Evolutionary conservation across 305 asterid genomes (phyloP), one percentile per base, ranked within the genome.

Genomic region (Fraxinus greggii): DNA sequence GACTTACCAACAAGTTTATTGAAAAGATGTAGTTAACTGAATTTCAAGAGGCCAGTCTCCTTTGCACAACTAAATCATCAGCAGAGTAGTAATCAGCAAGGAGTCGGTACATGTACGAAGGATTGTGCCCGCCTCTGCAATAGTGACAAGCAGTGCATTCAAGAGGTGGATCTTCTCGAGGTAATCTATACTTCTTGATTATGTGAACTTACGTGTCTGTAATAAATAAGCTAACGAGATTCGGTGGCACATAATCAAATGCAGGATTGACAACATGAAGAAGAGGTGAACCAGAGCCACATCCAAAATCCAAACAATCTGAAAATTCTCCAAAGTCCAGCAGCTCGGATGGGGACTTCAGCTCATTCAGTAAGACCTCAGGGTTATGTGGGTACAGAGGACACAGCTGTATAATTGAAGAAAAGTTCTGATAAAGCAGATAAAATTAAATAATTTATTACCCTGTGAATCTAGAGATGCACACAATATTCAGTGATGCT

Each of bases 371-470:
- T 80, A 95, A 87, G 85, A 95, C 92, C 91, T 95, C 99, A 23
- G 99, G 99, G 90, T 92, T 94, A 92, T 95, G 99, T 67, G 99
- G 99, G 88, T 95, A 95, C 51, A 94, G 87, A 72, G 99, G 99
- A 78, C 98, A 95, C 81, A 95, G 65, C 98, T 95, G 97, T 61
- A 80, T 31, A 29, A 67, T 87, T 48, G 78, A 78, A 82, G 83
- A 82, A 3, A 81, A 24, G n/a, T 65, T 81, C 61, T 78, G 65
- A 85, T 83, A 77, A 79, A 73, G 61, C 81, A 81, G 35, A 65
- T 77, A 83, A 31, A 80, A 40, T 28, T n/a, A 36, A 65, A 83
- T 56, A 78, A 56, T 67, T 54, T 56, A 15, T 73, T 45, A n/a
- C 81, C 10, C 83, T 82, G 80, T n/a, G n/a, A 54, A 80, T 67